phyloP scores from a whole-genome alignment of 2,329 filamentous ascomycete genomes.

The Sodiomyces alkalinus region DNA sequence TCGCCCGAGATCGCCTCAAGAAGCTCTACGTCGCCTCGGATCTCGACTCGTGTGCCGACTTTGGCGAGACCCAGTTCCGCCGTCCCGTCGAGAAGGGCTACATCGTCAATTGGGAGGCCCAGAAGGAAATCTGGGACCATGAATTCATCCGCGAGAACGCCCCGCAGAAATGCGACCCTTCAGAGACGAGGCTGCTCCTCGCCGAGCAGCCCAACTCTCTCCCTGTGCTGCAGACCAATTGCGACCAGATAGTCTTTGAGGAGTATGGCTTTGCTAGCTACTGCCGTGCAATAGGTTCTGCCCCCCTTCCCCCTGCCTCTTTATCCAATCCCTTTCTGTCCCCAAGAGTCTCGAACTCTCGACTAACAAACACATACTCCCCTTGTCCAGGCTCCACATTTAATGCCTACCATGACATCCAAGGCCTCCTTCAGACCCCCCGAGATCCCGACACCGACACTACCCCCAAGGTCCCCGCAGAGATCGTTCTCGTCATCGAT shows the following conservation, averaged over 20 bases:
- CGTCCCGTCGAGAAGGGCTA: constrained; percentile 89
- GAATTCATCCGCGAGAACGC: constrained; percentile 62
- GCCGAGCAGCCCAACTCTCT: constrained; percentile 77
- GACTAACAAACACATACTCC: background rate
- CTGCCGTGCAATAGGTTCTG: constrained; percentile 54
- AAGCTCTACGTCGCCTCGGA: constrained; percentile 70
- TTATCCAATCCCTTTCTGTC: too few species aligned
- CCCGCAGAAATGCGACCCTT: constrained; percentile 55
- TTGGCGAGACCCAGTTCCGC: constrained; percentile 75
- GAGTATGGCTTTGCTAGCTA: constrained; percentile 89
- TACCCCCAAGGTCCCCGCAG: constrained; percentile 39
- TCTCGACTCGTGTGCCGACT: constrained; percentile 67
- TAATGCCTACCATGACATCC: constrained; percentile 71
- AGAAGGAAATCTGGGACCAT: constrained; percentile 91
- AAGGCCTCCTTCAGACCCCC: constrained; percentile 50
- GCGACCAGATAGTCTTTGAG: constrained; percentile 94
- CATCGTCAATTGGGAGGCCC: constrained; percentile 89
- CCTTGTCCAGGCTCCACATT: constrained; percentile 47
- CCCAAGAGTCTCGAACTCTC: background rate
- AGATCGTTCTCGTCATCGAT: constrained; percentile 79
- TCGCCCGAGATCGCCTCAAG: constrained; percentile 68
- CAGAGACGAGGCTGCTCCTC: constrained; percentile 69
- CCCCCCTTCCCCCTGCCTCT: background rate
- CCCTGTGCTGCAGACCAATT: constrained; percentile 69
- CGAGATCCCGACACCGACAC: constrained; percentile 25